Percentiles rank a stretch among this genome's conserved stretches.
phyloP scores from a whole-genome alignment of 2,329 filamentous ascomycete genomes.

The Monosporascus ibericus region DNA sequence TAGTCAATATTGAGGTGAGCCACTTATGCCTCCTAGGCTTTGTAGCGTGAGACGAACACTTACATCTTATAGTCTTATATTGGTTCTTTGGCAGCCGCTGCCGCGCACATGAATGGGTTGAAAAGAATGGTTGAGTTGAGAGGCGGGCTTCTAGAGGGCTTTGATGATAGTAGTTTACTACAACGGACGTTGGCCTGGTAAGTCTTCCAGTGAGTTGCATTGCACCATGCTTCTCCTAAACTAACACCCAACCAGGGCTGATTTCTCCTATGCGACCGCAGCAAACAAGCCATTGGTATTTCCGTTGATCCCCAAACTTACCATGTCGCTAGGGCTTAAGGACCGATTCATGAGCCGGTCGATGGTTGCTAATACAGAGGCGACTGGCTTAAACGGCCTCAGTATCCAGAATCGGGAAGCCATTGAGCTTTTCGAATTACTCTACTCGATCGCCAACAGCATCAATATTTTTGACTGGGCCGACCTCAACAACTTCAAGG shows the following conservation, averaged over 20 bases:
- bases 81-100: slow-evolving; percentile 22
- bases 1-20: slow-evolving; percentile 26
- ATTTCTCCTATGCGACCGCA: slow-evolving; percentile 27
- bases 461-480: slow-evolving; percentile 26
- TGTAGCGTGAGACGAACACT: not conserved
- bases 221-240: not conserved
- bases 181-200: slow-evolving; percentile 27
- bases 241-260: slow-evolving; percentile 21
- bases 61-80: slow-evolving; percentile 18
- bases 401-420: slow-evolving; percentile 20
- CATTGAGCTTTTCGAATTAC: slow-evolving; percentile 22
- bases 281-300: slow-evolving; percentile 22
- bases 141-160: slow-evolving; percentile 24
- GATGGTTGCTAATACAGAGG: slow-evolving; percentile 13
- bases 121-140: slow-evolving; percentile 26
- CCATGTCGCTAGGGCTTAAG: slow-evolving; percentile 20
- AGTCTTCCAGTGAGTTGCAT: not conserved
- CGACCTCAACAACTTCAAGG: slow-evolving; percentile 21
- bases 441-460: slow-evolving; percentile 23
- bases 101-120: slow-evolving; percentile 26
- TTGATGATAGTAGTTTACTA: slow-evolving; percentile 23
- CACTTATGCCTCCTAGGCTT: not conserved
- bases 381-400: slow-evolving; percentile 11
- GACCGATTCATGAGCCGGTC: slow-evolving; percentile 21
- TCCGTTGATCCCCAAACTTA: slow-evolving; percentile 23